Conservation (phyloP, 495 filamentous ascomycete species). For the Neurospora sp. region DNA sequence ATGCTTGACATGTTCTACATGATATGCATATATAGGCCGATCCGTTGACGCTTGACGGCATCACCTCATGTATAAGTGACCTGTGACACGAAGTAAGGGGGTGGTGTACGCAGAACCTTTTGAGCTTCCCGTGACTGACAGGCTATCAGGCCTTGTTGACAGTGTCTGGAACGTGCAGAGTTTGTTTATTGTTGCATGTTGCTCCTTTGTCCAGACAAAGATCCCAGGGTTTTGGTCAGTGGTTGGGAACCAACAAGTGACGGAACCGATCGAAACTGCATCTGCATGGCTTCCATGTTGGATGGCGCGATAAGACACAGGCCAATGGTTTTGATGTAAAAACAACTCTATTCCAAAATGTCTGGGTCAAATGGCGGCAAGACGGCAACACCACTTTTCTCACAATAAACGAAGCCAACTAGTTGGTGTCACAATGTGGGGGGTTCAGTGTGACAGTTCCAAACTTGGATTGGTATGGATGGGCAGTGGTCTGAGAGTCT, state of each 20-base stretch:
- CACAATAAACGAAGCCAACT: background rate
- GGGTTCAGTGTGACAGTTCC: background rate
- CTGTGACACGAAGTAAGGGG: background rate
- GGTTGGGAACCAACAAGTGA: slow-evolving; percentile 10
- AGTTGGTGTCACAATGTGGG: background rate
- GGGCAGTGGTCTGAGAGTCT: background rate
- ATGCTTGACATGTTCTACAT: background rate
- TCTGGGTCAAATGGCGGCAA: background rate
- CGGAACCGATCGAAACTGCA: slow-evolving; percentile 4
- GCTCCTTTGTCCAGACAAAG: background rate
- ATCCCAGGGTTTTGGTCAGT: slow-evolving; percentile 7
- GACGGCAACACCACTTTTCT: background rate
- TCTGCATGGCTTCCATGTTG: slow-evolving; percentile 8
- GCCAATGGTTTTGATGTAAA: slow-evolving; percentile 2
- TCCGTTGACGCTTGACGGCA: background rate
- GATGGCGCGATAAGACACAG: slow-evolving; percentile 13
- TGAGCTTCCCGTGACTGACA: background rate
- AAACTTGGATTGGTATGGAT: background rate
- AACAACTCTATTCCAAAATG: background rate
- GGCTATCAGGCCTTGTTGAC: background rate
- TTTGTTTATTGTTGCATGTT: slow-evolving; percentile 2
- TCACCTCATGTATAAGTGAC: background rate
- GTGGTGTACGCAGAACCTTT: background rate
- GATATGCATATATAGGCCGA: background rate
- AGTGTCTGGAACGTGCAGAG: background rate